Base-by-base conservation (phyloP, 345 rosid species). In the Eucalyptus pauciflora region DNA sequence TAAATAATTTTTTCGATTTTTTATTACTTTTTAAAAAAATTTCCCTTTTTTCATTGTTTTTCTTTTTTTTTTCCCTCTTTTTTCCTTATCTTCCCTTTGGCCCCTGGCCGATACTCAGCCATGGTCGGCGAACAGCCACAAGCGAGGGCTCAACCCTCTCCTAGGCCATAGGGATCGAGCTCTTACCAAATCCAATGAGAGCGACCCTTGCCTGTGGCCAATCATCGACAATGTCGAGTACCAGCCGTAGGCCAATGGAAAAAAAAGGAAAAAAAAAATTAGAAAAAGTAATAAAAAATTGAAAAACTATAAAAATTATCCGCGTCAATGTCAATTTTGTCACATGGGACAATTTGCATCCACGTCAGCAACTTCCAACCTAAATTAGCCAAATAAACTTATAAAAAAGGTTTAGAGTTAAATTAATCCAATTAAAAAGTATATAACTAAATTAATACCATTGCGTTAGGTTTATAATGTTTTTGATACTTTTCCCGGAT, bases 301-400 rank as follows among this genome's bases (percentile, higher is more conserved):
- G 3, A 10, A 56, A 56, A 56, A 56, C 10, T 56, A 22, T 54
- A 56, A 56, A 8, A 24, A 22, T 56, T 56, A 24, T 56, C 2
- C 1, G 0, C 2, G 0, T 56, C 1, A 4, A 24, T 4, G 12
- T 24, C 29, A 22, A 18, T 1, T 52, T 52, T 52, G 2, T 52
- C 24, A 7, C 2, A 0, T 22, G 5, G 27, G 29, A 56, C 18
- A 24, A 22, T 20, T 1, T 3, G 0, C 1, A 24, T 56, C 3
- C 13, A 56, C 13, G 4, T 56, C 1, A 9, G 0, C 0, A 24
- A 22, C 4, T 22, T 56, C 3, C 0, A 0, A 56, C 1, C 1
- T 56, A 24, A 56, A 56, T 56, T 56, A 0, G 3, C 1, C 0
- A 0, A 0, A 56, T 56, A 56, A 56, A 24, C 13, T 24, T 56